Percentiles rank a stretch among this genome's conserved stretches.
phyloP scores from a whole-genome alignment of 2,329 filamentous ascomycete genomes.

The Xenoacremonium recifei region DNA sequence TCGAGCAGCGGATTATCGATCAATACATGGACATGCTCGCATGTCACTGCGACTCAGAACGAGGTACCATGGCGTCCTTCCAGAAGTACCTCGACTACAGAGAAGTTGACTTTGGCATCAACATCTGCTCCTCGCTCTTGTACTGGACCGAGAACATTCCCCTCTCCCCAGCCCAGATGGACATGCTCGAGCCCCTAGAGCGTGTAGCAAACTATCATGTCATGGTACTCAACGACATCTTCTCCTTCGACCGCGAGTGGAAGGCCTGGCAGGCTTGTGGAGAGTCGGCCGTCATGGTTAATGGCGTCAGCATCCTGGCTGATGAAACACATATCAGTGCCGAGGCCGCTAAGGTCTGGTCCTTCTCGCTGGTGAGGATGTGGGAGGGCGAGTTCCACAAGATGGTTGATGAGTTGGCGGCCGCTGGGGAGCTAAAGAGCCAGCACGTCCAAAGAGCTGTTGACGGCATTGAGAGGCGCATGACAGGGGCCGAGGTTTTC shows the following conservation, averaged over 20 bases:
- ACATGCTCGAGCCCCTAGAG: constrained; percentile 5
- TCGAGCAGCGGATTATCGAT: constrained; percentile 7
- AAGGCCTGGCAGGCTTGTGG: constrained; percentile 3
- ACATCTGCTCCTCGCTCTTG: constrained; percentile 9
- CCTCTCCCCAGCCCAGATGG: constrained; percentile 1
- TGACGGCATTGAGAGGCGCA: constrained; percentile 9
- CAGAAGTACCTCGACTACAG: constrained; percentile 7
- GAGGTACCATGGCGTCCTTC: constrained; percentile 8
- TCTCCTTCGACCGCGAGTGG: constrained; percentile 12
- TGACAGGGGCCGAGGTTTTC: constrained; percentile 10
- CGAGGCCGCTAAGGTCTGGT: constrained; percentile 8
- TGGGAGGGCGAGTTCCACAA: constrained; percentile 11
- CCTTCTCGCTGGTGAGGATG: constrained; percentile 7
- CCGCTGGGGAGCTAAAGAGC: not conserved
- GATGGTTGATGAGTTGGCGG: constrained; percentile 1
- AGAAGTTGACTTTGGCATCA: constrained; percentile 13
- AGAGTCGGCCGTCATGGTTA: constrained; percentile 8
- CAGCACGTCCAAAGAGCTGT: constrained; percentile 2
- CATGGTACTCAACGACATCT: constrained; percentile 13
- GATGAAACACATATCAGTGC: constrained; percentile 10
- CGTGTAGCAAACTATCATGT: constrained; percentile 11
- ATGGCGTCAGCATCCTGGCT: constrained; percentile 9
- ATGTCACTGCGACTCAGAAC: constrained; percentile 9
- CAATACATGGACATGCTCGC: constrained; percentile 12
- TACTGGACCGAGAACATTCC: constrained; percentile 11